A percentile compares a stretch with the other conserved stretches of the same genome.
Evolutionary conservation across 1,284 basidiomycete genomes (phyloP).

Genomic region (Marasmius fiardii): DNA sequence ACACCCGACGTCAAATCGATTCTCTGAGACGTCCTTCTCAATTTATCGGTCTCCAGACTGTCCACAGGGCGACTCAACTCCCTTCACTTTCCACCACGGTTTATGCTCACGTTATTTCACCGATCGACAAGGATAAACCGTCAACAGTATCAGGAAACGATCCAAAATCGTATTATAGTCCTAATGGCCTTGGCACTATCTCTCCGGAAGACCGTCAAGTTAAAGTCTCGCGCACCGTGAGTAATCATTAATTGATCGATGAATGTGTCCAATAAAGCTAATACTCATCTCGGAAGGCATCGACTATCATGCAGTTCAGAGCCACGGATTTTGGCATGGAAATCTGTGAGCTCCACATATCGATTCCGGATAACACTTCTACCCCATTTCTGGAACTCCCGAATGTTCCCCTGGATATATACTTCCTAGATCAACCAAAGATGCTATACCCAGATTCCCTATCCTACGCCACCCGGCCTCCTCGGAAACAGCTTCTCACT

Average conservation of each 20-base stretch:
- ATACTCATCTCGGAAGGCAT: constrained; percentile 10
- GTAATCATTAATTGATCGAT: neutral
- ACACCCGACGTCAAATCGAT: neutral
- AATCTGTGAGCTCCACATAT: constrained; percentile 17
- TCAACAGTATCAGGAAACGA: neutral
- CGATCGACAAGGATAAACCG: neutral
- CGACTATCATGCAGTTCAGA: constrained; percentile 22
- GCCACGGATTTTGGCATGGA: constrained; percentile 25
- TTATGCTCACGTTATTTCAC: neutral
- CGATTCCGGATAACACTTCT: neutral
- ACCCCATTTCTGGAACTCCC: neutral
- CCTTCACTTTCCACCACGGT: neutral
- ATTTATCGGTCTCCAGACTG: neutral
- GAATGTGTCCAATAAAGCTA: too few relatives aligned
- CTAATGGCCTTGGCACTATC: neutral
- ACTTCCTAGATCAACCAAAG: neutral
- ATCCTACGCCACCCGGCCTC: neutral
- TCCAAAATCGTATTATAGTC: neutral
- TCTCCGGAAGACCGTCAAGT: neutral
- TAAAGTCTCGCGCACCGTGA: neutral
- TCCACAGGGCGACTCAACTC: neutral
- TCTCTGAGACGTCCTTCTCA: neutral
- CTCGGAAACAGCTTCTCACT: neutral
- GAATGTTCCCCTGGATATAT: neutral
- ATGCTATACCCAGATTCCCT: neutral